phyloP scores from a whole-genome alignment of 441 rosid genomes.

The Adansonia madagascariensis region DNA sequence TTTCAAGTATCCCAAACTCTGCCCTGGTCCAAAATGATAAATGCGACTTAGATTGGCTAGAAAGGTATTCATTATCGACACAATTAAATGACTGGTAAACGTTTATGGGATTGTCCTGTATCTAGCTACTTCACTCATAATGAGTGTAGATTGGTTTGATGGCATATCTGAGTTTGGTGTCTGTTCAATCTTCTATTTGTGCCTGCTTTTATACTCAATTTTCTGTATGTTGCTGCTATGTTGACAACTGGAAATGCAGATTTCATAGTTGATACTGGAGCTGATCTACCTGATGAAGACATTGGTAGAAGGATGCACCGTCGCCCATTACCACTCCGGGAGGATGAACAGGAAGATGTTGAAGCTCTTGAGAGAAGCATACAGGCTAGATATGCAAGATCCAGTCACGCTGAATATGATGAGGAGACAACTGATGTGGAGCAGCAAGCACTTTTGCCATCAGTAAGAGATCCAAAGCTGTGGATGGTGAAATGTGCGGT shows the following conservation, averaged over 20 bases:
- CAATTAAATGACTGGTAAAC: background rate
- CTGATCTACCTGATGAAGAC: conserved; percentile 80
- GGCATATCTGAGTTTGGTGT: background rate
- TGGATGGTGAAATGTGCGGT: conserved; percentile 99
- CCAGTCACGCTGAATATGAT: conserved; percentile 80
- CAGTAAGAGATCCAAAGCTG: conserved; percentile 94
- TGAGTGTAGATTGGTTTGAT: conserved; percentile 1
- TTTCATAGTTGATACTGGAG: conserved; percentile 76
- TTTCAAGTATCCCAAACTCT: background rate
- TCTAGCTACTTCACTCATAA: background rate
- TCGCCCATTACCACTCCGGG: conserved; percentile 63
- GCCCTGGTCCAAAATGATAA: background rate
- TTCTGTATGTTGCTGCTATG: background rate
- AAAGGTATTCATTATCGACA: background rate
- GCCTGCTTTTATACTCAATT: background rate
- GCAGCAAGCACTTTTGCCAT: conserved; percentile 97
- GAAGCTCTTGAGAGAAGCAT: conserved; percentile 87
- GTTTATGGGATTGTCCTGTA: background rate
- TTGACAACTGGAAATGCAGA: conserved; percentile 44
- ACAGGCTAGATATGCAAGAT: conserved; percentile 70
- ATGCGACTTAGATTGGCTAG: background rate
- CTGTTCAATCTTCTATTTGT: background rate
- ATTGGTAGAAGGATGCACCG: conserved; percentile 72
- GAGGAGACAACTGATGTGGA: conserved; percentile 97
- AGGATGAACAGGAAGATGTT: conserved; percentile 90